phyloP scores from a whole-genome alignment of 1,284 basidiomycete genomes.

The Pascua guehoae region DNA sequence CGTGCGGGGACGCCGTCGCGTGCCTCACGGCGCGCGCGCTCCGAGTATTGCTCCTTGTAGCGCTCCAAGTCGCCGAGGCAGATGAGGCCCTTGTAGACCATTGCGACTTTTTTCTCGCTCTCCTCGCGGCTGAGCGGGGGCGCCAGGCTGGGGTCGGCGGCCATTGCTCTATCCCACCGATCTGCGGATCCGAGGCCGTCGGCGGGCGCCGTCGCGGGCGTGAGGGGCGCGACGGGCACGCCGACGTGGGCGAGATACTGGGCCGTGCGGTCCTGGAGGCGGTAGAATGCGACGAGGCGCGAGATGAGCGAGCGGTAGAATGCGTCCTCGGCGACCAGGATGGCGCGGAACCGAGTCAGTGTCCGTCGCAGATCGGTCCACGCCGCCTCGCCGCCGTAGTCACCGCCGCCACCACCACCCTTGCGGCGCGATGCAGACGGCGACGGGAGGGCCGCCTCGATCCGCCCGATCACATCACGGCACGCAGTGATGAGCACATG shows the following conservation, averaged over 20 bases:
- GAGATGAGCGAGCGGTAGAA: slow-evolving; percentile 78
- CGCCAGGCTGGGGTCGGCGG: slow-evolving; percentile 26
- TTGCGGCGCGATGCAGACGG: slow-evolving; percentile 5
- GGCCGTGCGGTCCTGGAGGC: slow-evolving; percentile 17
- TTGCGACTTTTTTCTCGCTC: slow-evolving; percentile 61
- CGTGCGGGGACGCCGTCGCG: slow-evolving; percentile 14
- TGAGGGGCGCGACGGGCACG: slow-evolving; percentile 51
- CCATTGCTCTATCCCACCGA: slow-evolving; percentile 22
- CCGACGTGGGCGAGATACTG: slow-evolving; percentile 58
- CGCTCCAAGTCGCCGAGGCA: slow-evolving; percentile 91
- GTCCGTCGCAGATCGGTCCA: slow-evolving; percentile 72
- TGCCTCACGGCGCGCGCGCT: slow-evolving; percentile 27
- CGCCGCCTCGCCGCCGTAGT: slow-evolving; percentile 13
- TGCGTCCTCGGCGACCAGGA: slow-evolving; percentile 77
- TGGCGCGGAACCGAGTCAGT: slow-evolving; percentile 78
- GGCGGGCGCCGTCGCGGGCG: not conserved
- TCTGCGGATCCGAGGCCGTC: slow-evolving; percentile 17
- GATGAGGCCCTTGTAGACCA: slow-evolving; percentile 81
- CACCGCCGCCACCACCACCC: slow-evolving; percentile 9
- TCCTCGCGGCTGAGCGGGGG: slow-evolving; percentile 55
- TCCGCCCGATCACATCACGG: slow-evolving; percentile 66
- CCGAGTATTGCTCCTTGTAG: slow-evolving; percentile 78
- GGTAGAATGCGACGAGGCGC: slow-evolving; percentile 66
- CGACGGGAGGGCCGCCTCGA: slow-evolving; percentile 55
- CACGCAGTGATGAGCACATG: slow-evolving; percentile 80